Evolutionary conservation across 176 grass and related monocot species (phyloP).

Genomic region (Poa pratensis): DNA sequence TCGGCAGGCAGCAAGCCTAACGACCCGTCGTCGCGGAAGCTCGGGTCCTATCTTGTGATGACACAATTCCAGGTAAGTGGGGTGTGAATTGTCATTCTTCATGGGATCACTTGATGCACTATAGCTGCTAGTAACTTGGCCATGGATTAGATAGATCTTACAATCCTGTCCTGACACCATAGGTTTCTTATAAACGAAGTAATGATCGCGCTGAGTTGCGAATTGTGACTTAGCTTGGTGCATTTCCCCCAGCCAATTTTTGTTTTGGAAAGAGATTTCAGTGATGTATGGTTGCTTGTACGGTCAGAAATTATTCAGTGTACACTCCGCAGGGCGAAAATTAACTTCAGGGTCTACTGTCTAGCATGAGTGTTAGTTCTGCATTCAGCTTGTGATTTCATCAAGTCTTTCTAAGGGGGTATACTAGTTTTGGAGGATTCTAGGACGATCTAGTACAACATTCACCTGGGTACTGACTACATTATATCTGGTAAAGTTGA

Average conservation of each 20-base stretch:
- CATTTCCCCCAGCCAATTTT: background rate
- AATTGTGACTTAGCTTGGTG: background rate
- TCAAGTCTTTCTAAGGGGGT: background rate
- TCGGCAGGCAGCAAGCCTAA: slow-evolving; percentile 71
- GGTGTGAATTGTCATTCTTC: slow-evolving; percentile 7
- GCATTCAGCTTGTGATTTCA: background rate
- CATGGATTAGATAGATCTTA: slow-evolving; percentile 13
- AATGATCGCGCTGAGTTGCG: background rate
- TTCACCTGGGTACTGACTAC: background rate
- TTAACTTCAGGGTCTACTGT: background rate
- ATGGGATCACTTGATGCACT: background rate
- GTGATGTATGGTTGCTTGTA: background rate
- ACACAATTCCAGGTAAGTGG: slow-evolving; percentile 82
- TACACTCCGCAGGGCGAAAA: background rate
- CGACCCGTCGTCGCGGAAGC: slow-evolving; percentile 62
- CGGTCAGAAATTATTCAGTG: background rate
- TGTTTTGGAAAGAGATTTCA: background rate
- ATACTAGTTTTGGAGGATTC: background rate
- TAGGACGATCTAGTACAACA: background rate
- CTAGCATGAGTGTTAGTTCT: background rate
- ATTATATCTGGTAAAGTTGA: slow-evolving; percentile 4
- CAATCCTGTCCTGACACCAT: background rate
- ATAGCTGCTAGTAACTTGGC: background rate
- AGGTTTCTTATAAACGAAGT: background rate
- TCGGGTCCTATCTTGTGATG: slow-evolving; percentile 83